These are phyloP conservation scores for Ligustrum vulgare DNA, from an alignment of 257 asterid genomes.

Conservation along the genomic window DNA sequence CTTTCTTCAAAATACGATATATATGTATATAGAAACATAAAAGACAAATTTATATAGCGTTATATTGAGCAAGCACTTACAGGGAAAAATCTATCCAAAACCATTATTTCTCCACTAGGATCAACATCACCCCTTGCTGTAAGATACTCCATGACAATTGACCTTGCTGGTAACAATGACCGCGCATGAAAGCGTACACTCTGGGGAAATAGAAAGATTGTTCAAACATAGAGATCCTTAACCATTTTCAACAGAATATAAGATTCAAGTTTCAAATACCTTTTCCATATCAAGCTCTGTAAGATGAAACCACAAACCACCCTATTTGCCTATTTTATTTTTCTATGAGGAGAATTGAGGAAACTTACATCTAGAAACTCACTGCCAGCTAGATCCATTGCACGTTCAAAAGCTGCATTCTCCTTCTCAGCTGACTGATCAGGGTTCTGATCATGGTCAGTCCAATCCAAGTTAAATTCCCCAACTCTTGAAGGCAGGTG, in stretches of 20 bases:
- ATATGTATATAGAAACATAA: no score
- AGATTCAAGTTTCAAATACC: not conserved
- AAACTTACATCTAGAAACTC: conserved; percentile 80
- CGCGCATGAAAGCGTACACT: conserved; percentile 52
- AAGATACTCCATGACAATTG: conserved; percentile 69
- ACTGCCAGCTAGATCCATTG: conserved; percentile 76
- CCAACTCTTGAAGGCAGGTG: conserved; percentile 87
- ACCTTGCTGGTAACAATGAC: conserved; percentile 90
- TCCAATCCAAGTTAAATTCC: conserved; percentile 82
- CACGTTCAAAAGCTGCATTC: conserved; percentile 75
- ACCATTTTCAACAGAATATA: not conserved
- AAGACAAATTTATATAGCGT: no score
- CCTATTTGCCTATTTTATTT: not conserved
- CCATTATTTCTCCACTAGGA: conserved; percentile 19
- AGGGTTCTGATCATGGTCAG: conserved; percentile 72
- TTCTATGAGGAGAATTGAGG: not conserved
- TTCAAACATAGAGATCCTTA: not conserved
- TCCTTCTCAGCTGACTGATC: conserved; percentile 86
- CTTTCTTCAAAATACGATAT: not conserved
- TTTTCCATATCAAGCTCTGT: not conserved
- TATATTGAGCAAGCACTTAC: not conserved
- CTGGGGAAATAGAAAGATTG: conserved; percentile 35
- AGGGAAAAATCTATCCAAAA: conserved; percentile 13
- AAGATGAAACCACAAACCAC: not conserved
- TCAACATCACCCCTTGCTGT: conserved; percentile 67